Percentiles rank a stretch among this genome's conserved stretches.
Conservation (phyloP, 73 alveolate species). For the Tetrahymena elliotti region DNA sequence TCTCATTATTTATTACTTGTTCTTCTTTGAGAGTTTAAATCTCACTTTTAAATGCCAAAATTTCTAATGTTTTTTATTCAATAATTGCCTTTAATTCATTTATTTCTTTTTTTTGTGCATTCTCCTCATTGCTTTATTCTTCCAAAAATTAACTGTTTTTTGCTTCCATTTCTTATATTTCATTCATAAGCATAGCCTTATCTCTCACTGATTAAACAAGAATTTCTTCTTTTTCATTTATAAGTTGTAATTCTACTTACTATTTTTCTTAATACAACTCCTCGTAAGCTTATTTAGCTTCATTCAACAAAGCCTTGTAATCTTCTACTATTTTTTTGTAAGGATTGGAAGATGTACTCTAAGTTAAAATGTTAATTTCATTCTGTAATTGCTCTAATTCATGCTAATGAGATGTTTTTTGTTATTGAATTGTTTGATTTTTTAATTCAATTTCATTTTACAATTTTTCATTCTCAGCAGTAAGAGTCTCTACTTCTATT, state of each 20-base stretch:
- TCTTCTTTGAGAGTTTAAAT: not conserved
- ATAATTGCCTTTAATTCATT: not conserved
- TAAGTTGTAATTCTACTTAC: not conserved
- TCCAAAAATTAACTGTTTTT: not conserved
- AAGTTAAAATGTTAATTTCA: not conserved
- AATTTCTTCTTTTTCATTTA: not conserved
- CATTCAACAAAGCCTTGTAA: not conserved
- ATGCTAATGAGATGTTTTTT: not conserved
- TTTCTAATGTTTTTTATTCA: not conserved
- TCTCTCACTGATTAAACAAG: not conserved
- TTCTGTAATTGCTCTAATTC: not conserved
- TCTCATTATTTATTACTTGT: not conserved
- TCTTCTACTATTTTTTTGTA: not conserved
- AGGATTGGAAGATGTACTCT: not conserved
- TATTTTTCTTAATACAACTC: not conserved
- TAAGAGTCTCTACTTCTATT: not conserved
- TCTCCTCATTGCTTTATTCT: not conserved
- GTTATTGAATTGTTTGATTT: not conserved
- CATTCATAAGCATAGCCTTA: not conserved
- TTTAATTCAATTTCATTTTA: not conserved
- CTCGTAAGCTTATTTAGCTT: not conserved
- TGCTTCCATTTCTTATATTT: not conserved
- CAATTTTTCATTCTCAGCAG: not conserved
- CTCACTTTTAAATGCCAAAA: not conserved
- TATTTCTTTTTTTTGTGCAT: not conserved